These are phyloP conservation scores for Phytophthora uliginosa DNA, from an alignment of 352 stramenopile species.

Conservation along the genomic window DNA sequence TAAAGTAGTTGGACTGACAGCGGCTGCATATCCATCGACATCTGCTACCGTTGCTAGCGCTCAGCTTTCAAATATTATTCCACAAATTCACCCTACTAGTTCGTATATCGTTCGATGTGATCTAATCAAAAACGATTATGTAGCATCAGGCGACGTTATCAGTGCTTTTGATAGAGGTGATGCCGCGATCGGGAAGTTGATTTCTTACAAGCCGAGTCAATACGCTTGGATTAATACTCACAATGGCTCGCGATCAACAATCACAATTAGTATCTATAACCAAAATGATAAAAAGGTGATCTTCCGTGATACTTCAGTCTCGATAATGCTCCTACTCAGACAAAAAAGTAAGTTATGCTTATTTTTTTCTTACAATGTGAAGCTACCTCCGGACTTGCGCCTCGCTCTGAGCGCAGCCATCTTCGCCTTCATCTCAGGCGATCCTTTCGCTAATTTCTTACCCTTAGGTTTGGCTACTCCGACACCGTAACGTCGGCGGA, in stretches of 20 bases:
- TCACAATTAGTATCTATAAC: slow-evolving; percentile 19
- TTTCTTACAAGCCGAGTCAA: slow-evolving; percentile 13
- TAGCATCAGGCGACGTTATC: slow-evolving; percentile 19
- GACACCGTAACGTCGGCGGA: not conserved
- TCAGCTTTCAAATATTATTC: not conserved
- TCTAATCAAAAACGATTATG: slow-evolving; percentile 30
- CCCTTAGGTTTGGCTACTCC: not conserved
- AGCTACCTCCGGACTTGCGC: not conserved
- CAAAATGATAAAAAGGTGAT: slow-evolving; percentile 15
- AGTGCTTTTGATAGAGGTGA: slow-evolving; percentile 17
- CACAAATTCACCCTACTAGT: slow-evolving; percentile 9
- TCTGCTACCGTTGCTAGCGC: slow-evolving; percentile 1
- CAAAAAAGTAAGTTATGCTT: slow-evolving; percentile 7
- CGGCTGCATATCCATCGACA: slow-evolving; percentile 11
- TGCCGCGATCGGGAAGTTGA: slow-evolving; percentile 11
- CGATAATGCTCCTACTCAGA: slow-evolving; percentile 19
- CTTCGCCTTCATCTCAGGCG: not conserved
- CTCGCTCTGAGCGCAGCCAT: not conserved
- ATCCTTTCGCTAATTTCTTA: not conserved
- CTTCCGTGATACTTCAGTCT: not conserved
- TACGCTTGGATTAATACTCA: slow-evolving; percentile 22
- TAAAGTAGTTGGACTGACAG: slow-evolving; percentile 4
- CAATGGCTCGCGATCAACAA: slow-evolving; percentile 11
- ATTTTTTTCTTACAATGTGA: slow-evolving; percentile 17
- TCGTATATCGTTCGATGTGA: slow-evolving; percentile 28